These are phyloP conservation scores for Biscogniauxia sp. DNA, from an alignment of 2,329 filamentous ascomycete genomes.

Conservation along the genomic window DNA sequence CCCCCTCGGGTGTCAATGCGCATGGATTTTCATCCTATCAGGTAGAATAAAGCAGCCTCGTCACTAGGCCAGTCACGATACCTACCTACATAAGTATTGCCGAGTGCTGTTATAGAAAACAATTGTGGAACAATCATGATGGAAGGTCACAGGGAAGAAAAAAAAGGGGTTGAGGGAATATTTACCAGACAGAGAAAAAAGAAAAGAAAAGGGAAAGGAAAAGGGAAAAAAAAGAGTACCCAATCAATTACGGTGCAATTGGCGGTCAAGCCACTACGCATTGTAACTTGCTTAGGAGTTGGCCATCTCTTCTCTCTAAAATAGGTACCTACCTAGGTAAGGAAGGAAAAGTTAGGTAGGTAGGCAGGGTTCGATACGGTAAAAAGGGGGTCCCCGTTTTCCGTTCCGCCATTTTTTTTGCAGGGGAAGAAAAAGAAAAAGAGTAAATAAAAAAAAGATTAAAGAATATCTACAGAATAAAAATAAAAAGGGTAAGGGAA, in stretches of 20 bases:
- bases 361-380: no score
- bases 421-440: background rate
- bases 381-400: no score
- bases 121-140: no score
- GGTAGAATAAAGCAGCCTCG: background rate
- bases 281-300: background rate
- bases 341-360: no score
- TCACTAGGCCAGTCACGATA: background rate
- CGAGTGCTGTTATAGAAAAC: no score
- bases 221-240: background rate
- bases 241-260: background rate
- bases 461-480: background rate
- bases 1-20: background rate
- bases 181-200: background rate
- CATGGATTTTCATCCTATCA: background rate
- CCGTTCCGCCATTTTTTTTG: no score
- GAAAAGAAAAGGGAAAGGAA: background rate
- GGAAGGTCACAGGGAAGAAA: no score
- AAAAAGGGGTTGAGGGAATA: background rate
- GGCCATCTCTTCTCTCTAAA: background rate
- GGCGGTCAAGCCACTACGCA: background rate
- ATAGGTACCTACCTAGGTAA: no score
- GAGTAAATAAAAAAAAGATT: no score
- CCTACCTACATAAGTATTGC: background rate
- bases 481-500: background rate